Percentiles rank a stretch among this genome's conserved stretches.
Conservation (phyloP, 768 basidiomycete species). For the Phylloporus sp. region DNA sequence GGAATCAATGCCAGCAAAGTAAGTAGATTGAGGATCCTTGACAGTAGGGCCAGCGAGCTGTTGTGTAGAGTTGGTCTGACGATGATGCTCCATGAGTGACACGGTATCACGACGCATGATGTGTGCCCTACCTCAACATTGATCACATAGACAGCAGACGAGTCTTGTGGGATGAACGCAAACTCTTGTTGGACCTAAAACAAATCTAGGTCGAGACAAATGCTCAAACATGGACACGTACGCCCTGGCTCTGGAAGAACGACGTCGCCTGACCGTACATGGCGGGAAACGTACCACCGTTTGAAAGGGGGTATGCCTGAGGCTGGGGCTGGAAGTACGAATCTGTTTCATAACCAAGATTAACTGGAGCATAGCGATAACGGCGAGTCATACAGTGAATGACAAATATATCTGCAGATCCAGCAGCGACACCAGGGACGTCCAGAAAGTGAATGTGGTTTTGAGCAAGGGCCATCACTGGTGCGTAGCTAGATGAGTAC, state of each 20-base stretch:
- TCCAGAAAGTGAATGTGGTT: constrained; percentile 86
- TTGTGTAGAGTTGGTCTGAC: constrained; percentile 61
- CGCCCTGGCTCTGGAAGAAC: constrained; percentile 57
- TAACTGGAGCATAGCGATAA: background rate
- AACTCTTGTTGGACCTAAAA: constrained; percentile 66
- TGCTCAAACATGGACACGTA: constrained; percentile 26
- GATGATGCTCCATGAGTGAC: constrained; percentile 5
- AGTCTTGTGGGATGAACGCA: constrained; percentile 74
- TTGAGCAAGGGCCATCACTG: constrained; percentile 77
- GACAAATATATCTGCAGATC: constrained; percentile 75
- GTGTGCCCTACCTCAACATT: constrained; percentile 52
- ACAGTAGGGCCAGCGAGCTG: constrained; percentile 53
- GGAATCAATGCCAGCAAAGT: constrained; percentile 57
- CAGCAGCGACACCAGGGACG: constrained; percentile 62
- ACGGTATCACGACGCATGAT: background rate
- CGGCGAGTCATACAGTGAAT: constrained; percentile 69
- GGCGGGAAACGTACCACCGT: constrained; percentile 58
- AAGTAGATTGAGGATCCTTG: constrained; percentile 58
- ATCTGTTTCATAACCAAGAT: constrained; percentile 39
- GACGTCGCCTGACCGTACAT: constrained; percentile 65
- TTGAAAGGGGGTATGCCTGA: constrained; percentile 49
- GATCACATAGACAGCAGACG: constrained; percentile 67
- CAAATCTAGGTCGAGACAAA: background rate
- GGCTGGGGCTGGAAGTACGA: constrained; percentile 74
- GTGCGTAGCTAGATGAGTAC: constrained; percentile 58